phyloP scores from a whole-genome alignment of 1,139 yeast species.

The Yamadazyma spencermartinsiae region DNA sequence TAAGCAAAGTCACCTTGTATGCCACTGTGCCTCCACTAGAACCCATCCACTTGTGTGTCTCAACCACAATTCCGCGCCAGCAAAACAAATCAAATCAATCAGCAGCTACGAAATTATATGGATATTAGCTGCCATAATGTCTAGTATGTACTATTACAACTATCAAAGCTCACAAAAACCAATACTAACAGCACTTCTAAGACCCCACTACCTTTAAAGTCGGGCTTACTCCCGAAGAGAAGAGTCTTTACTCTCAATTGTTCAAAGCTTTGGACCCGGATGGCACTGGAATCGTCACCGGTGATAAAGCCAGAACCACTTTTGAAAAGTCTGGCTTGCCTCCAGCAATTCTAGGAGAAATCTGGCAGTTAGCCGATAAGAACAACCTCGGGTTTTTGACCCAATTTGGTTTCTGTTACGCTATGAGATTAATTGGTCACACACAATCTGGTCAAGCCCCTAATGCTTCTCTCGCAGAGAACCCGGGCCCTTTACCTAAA shows the following conservation, averaged over 20 bases:
- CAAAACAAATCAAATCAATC: no score
- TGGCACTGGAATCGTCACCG: conserved; percentile 79
- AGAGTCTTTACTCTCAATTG: conserved; percentile 66
- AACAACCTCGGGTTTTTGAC: conserved; percentile 84
- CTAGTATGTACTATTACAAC: no score
- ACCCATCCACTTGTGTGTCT: no score
- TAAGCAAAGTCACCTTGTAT: no score
- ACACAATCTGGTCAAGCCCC: conserved; percentile 74
- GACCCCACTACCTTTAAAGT: conserved; percentile 42
- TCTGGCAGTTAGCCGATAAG: conserved; percentile 91
- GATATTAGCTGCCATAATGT: no score
- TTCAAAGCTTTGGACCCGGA: conserved; percentile 82
- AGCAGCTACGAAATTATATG: no score
- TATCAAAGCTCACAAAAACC: no score
- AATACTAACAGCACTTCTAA: conserved; percentile 5
- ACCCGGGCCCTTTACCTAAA: conserved; percentile 59
- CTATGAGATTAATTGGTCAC: conserved; percentile 87
- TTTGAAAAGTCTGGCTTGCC: conserved; percentile 87
- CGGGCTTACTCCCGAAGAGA: conserved; percentile 76
- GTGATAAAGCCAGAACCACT: conserved; percentile 82
- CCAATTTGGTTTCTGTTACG: conserved; percentile 78
- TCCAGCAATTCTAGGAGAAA: conserved; percentile 76
- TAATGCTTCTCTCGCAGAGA: conserved; percentile 50
- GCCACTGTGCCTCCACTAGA: no score
- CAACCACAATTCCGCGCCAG: no score